Percentiles rank a stretch among this genome's conserved stretches.
phyloP scores from a whole-genome alignment of 352 stramenopile species.

The Globisporangium heterothallicum region DNA sequence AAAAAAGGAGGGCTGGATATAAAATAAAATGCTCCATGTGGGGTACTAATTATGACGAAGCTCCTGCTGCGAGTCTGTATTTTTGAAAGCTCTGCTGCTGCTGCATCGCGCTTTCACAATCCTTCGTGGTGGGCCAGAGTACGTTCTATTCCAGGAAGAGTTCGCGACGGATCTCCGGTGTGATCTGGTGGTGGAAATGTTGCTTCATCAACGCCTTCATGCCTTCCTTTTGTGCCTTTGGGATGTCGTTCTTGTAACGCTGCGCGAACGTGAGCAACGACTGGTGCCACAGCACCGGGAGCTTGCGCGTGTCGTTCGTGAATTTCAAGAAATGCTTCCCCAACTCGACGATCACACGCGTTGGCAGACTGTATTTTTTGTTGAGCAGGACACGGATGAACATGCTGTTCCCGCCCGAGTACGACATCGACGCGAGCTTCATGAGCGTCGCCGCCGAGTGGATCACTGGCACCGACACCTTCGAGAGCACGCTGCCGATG shows the following conservation, averaged over 20 bases:
- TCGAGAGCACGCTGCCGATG: constrained; percentile 95
- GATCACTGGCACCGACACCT: constrained; percentile 98
- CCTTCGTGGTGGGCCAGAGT: neutral
- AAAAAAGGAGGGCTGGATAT: too few species aligned
- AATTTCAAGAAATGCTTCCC: constrained; percentile 96
- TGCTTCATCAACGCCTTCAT: constrained; percentile 91
- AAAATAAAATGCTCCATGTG: too few species aligned
- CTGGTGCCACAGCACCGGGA: constrained; percentile 99
- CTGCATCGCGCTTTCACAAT: neutral
- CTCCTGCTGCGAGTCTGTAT: too few species aligned
- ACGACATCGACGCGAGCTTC: constrained; percentile 95
- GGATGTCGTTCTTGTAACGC: constrained; percentile 98
- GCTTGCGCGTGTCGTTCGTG: constrained; percentile 68
- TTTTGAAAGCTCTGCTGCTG: too few species aligned
- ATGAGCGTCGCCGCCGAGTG: constrained; percentile 98
- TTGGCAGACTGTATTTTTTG: constrained; percentile 99
- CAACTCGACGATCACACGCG: constrained; percentile 94
- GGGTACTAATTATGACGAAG: too few species aligned
- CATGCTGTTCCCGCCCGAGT: constrained; percentile 96
- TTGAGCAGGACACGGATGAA: constrained; percentile 99
- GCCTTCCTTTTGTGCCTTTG: constrained; percentile 90
- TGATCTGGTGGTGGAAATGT: constrained; percentile 97
- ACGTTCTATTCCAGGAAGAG: constrained; percentile 77
- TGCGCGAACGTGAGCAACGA: constrained; percentile 97
- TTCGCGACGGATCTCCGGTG: constrained; percentile 96